Percentiles rank a stretch among this genome's conserved stretches.
phyloP scores from a whole-genome alignment of 768 basidiomycete species.

The Gymnopilus dilepis region DNA sequence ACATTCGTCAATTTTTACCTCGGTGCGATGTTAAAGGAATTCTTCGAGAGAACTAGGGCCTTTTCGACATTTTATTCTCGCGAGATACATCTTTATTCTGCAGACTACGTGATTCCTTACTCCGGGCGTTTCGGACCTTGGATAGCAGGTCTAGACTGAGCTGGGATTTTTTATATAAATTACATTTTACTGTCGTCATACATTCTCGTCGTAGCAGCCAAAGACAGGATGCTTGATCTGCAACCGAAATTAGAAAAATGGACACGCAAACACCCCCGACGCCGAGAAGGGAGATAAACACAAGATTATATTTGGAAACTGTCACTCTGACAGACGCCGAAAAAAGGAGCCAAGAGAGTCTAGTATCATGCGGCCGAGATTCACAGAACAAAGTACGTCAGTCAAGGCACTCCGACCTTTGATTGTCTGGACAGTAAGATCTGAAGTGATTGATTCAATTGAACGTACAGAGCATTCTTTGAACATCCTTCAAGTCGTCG shows the following conservation, averaged over 20 bases:
- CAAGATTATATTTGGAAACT: not conserved
- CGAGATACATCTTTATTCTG: too few species aligned
- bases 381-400: not conserved
- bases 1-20: constrained; percentile 24
- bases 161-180: not conserved
- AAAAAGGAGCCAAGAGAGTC: not conserved
- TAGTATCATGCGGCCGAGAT: not conserved
- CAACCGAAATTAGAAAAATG: constrained; percentile 6
- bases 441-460: too few species aligned
- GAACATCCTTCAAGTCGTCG: too few species aligned
- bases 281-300: constrained; percentile 4
- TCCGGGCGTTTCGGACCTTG: not conserved
- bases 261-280: constrained; percentile 13
- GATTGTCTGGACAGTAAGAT: too few species aligned
- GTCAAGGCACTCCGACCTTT: too few species aligned
- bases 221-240: constrained; percentile 1
- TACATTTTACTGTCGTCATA: not conserved
- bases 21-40: constrained; percentile 23
- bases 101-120: not conserved
- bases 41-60: constrained; percentile 4
- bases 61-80: not conserved
- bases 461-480: too few species aligned
- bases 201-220: not conserved
- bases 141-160: not conserved
- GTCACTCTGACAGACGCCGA: not conserved